phyloP scores from a whole-genome alignment of 495 filamentous ascomycete genomes.

The Pyrenopolyporus hunteri region DNA sequence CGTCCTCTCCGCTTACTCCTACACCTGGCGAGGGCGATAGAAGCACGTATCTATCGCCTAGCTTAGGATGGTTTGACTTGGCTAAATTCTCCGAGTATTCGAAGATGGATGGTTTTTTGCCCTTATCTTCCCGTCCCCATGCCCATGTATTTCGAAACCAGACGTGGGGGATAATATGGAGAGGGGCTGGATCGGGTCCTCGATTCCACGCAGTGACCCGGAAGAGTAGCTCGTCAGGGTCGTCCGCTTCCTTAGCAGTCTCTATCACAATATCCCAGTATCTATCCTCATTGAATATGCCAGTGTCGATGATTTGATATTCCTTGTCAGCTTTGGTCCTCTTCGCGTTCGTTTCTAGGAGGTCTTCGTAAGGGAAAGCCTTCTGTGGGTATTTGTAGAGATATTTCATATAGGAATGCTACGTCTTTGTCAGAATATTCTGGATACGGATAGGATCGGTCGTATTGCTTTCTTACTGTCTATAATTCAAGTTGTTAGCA shows the following conservation, averaged over 20 bases:
- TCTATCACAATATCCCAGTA: conserved; percentile 99
- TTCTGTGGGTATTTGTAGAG: conserved; percentile 96
- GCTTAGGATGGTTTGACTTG: conserved; percentile 72
- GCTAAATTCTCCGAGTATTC: conserved; percentile 67
- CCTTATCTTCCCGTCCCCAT: conserved; percentile 76
- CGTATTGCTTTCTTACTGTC: conserved; percentile 48
- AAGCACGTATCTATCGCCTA: conserved; percentile 83
- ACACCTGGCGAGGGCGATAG: conserved; percentile 89
- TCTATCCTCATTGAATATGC: conserved; percentile 85
- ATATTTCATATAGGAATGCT: conserved; percentile 99
- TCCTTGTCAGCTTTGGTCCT: conserved; percentile 77
- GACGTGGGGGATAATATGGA: conserved; percentile 93
- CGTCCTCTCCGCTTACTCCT: conserved; percentile 75
- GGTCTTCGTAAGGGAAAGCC: conserved; percentile 87
- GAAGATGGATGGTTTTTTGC: conserved; percentile 77
- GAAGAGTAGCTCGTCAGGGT: conserved; percentile 90
- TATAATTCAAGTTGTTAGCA: conserved; percentile 39
- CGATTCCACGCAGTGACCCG: conserved; percentile 96
- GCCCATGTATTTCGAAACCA: conserved; percentile 98
- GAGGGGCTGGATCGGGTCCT: conserved; percentile 83
- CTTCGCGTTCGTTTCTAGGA: conserved; percentile 80
- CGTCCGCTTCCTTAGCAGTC: conserved; percentile 87
- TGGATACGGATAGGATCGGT: background rate
- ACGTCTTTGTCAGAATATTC: conserved; percentile 34
- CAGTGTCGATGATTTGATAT: conserved; percentile 91